Evolutionary conservation across 345 rosid species (phyloP), one percentile per base, ranked within the genome.

Genomic region (Hypericum androsaemum): DNA sequence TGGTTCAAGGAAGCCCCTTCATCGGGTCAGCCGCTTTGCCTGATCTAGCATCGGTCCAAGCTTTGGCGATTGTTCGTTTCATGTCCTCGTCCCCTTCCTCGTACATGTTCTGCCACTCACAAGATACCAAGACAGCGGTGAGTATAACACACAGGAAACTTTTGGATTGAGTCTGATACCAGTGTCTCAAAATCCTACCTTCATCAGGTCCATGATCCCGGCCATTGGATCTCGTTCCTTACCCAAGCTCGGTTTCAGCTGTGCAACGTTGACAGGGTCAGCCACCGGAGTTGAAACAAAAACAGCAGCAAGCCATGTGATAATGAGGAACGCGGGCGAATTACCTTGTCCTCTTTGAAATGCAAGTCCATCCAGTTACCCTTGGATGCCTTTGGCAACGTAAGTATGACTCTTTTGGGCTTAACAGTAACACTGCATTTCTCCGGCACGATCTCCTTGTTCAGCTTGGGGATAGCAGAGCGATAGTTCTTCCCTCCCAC

Each of bases 21-120:
- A 84, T 41, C 8, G 95, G 72, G 60, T 87, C 94, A 5, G 80
- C 79, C 12, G 85, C 42, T 60, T 85, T 88, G 52, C 98, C 98
- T 9, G 98, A 78, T 71, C 97, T 78, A 14, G 98, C 94, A 77
- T 92, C 97, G 0, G 90, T 85, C 98, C 98, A 88, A 28, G 98
- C 98, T 67, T 88, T 92, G 3, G 98, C 98, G 43, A 92, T 88
- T 32, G 98, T 92, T 56, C 69, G 69, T 70, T 92, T 92, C 95
- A 83, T 85, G 22, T 92, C 95, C 0, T 92, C 95, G 64, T 92
- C 95, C 37, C 98, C 98, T 35, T 79, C 97, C 49, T 88, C 94
- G 0, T 92, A 92, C 98, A 92, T 81, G 52, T 88, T 88, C 98
- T 92, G 77, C 54, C 56, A 12, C 1, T 37, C 12, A 6, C 5